These are phyloP conservation scores for Xerocomellus amylosporus DNA, from an alignment of 768 basidiomycete genomes.

Conservation along the genomic window DNA sequence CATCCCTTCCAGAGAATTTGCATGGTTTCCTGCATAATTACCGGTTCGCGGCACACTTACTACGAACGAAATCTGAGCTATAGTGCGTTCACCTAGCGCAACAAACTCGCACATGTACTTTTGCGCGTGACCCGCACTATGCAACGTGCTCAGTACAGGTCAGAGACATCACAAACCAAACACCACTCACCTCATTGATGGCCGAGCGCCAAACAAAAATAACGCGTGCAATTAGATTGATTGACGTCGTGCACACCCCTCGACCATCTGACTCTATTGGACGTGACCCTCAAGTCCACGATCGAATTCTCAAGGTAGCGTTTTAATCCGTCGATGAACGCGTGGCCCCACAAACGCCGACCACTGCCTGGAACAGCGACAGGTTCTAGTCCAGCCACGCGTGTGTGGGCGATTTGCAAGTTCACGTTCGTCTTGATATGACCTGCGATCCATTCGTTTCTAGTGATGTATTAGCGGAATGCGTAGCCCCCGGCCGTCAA, in stretches of 20 bases:
- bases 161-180: no score
- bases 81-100: no score
- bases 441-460: constrained; percentile 38
- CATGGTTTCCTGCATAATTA: constrained; percentile 60
- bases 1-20: constrained; percentile 41
- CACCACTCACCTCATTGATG: no score
- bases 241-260: constrained; percentile 57
- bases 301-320: constrained; percentile 41
- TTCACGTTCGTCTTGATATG: constrained; percentile 39
- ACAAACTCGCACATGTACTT: no score
- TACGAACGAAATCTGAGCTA: neutral
- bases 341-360: constrained; percentile 23
- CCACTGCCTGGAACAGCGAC: constrained; percentile 45
- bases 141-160: no score
- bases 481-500: constrained; percentile 21
- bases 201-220: constrained; percentile 36
- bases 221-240: constrained; percentile 47
- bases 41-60: constrained; percentile 47
- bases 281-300: constrained; percentile 46
- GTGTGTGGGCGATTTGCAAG: constrained; percentile 41
- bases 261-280: constrained; percentile 37
- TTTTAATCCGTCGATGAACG: constrained; percentile 44
- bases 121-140: no score
- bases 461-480: constrained; percentile 21
- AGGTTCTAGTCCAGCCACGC: constrained; percentile 55